Base-by-base conservation (phyloP, 345 rosid species). In the Pseudoturritis turrita region DNA sequence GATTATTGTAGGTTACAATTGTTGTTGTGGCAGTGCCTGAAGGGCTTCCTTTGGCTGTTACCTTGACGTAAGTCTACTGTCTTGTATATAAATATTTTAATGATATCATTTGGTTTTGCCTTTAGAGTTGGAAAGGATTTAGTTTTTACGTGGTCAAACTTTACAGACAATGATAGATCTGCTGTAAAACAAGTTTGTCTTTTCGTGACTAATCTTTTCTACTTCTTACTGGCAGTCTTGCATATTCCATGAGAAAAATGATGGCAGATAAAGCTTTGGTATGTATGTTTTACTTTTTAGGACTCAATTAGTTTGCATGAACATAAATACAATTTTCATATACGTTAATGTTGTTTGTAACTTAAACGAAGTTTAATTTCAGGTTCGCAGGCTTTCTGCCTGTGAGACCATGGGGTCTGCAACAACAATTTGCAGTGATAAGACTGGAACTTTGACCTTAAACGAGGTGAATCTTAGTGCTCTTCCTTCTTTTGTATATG, bases 321-420 rank as follows among this genome's bases (percentile, higher is more conserved):
- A 53, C 11, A 6, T 37, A 15, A 10, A 44, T 55, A 57, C 55
- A 33, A 59, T 39, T 18, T 60, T 36, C 15, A 37, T 36, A 21
- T 9, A 31, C 10, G 22, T 28, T 13, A 40, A 36, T 21, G 40
- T 33, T 36, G 10, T 15, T 55, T 59, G 18, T 53, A 23, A 33
- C 58, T 74, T 72, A 62, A 62, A 51, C 6, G 22, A 71, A 67
- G 17, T 50, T 71, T 46, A 44, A 41, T 62, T 80, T 64, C 85
- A 95, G 99, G 99, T 95, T 23, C 91, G 99, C 29, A 85, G 98
- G 74, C 96, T 95, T 49, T 95, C 98, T 49, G 99, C 98, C 22
- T 95, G 99, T 63, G 98, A 91, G 83, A 92, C 98, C 33, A 92
- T 92, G 98, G 98, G 98, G 37, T 92, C 98, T 31, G 96, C 98